Conservation (phyloP, 768 basidiomycete species). For the Terana coerulea region DNA sequence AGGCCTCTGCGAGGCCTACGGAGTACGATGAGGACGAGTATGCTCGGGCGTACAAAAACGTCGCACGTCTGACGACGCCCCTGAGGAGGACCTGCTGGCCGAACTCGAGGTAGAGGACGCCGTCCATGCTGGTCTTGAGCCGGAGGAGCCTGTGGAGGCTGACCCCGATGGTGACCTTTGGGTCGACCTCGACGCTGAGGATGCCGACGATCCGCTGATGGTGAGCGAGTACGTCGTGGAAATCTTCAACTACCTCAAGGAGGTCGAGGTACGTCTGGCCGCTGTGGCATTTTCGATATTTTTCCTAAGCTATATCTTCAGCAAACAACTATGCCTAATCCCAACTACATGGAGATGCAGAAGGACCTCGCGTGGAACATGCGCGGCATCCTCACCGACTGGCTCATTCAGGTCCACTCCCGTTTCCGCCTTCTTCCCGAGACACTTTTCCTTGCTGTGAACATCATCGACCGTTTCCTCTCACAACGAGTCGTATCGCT, state of each 20-base stretch:
- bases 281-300: constrained; percentile 1
- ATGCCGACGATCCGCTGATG: constrained; percentile 93
- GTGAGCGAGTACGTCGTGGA: constrained; percentile 95
- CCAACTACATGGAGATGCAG: constrained; percentile 82
- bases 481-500: constrained; percentile 55
- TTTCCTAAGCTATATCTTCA: no score
- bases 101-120: constrained; percentile 30
- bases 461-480: constrained; percentile 73
- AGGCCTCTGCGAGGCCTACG: constrained; percentile 16
- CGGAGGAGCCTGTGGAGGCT: constrained; percentile 53
- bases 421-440: constrained; percentile 85
- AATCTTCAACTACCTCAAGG: constrained; percentile 88
- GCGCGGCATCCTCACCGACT: constrained; percentile 86
- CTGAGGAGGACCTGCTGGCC: constrained; percentile 42
- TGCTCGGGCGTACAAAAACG: constrained; percentile 64
- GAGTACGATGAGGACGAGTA: constrained; percentile 53
- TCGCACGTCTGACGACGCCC: constrained; percentile 64
- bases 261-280: constrained; percentile 62
- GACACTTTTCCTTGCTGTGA: constrained; percentile 85
- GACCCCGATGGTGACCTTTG: constrained; percentile 66
- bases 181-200: constrained; percentile 92
- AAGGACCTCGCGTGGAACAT: constrained; percentile 85
- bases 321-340: constrained; percentile 76
- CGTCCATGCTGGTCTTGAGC: constrained; percentile 14
- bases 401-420: constrained; percentile 88